Evolutionary conservation across 164 flowering plant genomes (phyloP), one percentile per base, ranked within the genome.

Genomic region (Paratinospora sagittata): DNA sequence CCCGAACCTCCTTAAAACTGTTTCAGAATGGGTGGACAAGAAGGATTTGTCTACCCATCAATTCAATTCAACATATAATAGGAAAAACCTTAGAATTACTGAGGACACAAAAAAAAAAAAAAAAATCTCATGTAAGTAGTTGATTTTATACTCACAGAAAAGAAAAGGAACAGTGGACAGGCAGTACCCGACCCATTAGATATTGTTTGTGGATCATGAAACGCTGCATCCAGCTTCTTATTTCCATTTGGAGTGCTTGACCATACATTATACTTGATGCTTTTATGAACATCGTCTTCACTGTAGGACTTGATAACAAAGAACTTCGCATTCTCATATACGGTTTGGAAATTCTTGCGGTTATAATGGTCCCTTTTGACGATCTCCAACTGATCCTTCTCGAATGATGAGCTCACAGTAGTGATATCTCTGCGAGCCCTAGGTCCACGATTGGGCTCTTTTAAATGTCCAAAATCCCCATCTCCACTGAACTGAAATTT

Each of bases 211-310:
- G 90, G 89, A 65, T 83, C 88, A 72, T 73, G 84, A 68, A 76
- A 93, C 66, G 90, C 87, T 58, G 90, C 90, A 78, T 93, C 86
- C 27, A 93, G 84, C 79, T 91, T 93, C 82, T 79, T 85, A 71
- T 91, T 93, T 0, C 98, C 98, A 72, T 78, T 81, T 41, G 87
- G 85, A 41, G 97, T 93, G 73, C 98, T 93, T 19, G 98, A 76
- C 98, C 97, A 93, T 52, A 90, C 98, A 72, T 82, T 77, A 74
- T 91, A 93, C 73, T 93, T 93, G 39, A 91, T 77, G 72, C 87
- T 77, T 70, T 87, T 93, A 69, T 91, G 96, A 66, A 93, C 68
- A 70, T 93, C 90, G 77, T 87, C 97, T 79, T 93, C 98, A 76
- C 82, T 89, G 73, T 73, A 93, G 30, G 96, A 91, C 76, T 93